These are phyloP conservation scores for Globisporangium takayamanum DNA, from an alignment of 352 stramenopile species.

Conservation along the genomic window DNA sequence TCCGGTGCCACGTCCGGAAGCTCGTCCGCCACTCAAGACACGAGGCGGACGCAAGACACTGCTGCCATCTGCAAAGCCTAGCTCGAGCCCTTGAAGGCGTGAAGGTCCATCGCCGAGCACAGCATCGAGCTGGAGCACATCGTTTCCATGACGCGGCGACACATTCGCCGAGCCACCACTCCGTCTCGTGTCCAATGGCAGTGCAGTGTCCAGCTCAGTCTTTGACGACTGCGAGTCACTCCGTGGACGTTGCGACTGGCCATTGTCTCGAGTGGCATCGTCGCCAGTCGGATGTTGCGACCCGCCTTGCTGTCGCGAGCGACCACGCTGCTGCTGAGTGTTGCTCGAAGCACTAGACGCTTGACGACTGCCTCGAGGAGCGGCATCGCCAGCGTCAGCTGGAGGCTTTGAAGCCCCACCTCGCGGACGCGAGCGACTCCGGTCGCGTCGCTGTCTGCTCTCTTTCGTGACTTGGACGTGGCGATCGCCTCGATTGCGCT, in stretches of 20 bases:
- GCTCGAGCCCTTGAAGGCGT: no score
- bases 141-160: neutral
- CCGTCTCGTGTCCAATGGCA: no score
- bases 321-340: no score
- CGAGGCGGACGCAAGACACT: no score
- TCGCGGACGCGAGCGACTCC: constrained; percentile 7
- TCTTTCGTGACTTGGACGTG: constrained; percentile 13
- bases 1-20: neutral
- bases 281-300: no score
- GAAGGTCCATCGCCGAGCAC: neutral
- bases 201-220: no score
- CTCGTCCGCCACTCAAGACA: no score
- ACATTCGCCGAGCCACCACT: neutral
- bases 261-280: no score
- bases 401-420: neutral
- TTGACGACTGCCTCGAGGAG: neutral
- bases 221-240: no score
- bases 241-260: no score
- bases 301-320: no score
- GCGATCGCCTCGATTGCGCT: constrained; percentile 5
- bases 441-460: constrained; percentile 8
- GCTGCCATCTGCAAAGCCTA: no score
- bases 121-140: neutral
- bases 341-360: neutral
- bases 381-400: neutral